Percentiles rank a stretch among this genome's conserved stretches.
phyloP scores from a whole-genome alignment of 306 rosid genomes.

The Albizia julibrissin region DNA sequence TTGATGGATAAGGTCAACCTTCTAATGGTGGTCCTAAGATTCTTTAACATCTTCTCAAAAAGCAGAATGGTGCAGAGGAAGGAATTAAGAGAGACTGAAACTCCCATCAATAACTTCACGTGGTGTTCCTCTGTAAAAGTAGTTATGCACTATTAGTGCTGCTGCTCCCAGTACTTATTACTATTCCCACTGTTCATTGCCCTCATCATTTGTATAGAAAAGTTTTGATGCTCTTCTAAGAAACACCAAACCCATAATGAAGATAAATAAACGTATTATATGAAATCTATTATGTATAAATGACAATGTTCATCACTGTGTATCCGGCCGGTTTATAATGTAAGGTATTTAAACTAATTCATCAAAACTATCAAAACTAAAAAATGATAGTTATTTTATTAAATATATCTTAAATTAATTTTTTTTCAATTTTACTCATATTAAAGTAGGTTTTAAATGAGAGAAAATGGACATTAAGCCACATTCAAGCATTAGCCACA shows the following conservation, averaged over 20 bases:
- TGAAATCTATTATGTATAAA: neutral
- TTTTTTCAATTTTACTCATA: too few species aligned
- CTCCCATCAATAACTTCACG: slow-evolving; percentile 1
- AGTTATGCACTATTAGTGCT: neutral
- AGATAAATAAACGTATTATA: neutral
- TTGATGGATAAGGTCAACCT: neutral
- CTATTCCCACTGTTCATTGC: neutral
- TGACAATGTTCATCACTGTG: too few species aligned
- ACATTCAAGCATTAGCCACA: too few species aligned
- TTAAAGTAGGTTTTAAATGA: too few species aligned
- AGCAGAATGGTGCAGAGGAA: neutral
- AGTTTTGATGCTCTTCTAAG: neutral
- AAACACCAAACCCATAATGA: neutral
- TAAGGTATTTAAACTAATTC: too few species aligned
- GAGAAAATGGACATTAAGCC: too few species aligned
- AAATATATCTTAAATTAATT: too few species aligned
- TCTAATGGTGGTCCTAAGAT: neutral
- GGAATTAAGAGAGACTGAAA: neutral
- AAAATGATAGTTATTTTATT: too few species aligned
- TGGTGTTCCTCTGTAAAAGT: slow-evolving; percentile 7
- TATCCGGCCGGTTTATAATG: too few species aligned
- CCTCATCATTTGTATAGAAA: neutral
- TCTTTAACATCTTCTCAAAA: neutral
- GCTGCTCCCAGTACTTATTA: neutral
- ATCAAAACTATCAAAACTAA: too few species aligned